Conservation (phyloP, 2,329 filamentous ascomycete species). For the Chaetomiaceae sp. region DNA sequence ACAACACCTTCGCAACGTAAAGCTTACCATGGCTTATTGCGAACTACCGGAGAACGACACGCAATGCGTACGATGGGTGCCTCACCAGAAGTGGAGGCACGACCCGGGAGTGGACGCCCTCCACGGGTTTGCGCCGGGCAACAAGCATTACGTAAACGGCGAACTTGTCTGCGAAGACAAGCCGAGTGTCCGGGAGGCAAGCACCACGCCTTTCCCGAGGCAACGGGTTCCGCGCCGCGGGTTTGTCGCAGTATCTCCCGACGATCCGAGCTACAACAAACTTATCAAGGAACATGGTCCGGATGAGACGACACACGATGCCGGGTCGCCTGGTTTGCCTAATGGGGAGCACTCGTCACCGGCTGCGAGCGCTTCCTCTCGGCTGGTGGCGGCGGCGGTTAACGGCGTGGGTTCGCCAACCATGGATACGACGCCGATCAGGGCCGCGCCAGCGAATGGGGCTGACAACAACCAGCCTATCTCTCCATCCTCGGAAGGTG, state of each 20-base stretch:
- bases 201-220: slow-evolving; percentile 50
- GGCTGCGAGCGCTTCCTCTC: slow-evolving; percentile 30
- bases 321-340: slow-evolving; percentile 37
- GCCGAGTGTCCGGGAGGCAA: slow-evolving; percentile 41
- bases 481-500: slow-evolving; percentile 24
- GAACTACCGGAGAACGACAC: slow-evolving; percentile 50
- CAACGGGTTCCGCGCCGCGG: slow-evolving; percentile 50
- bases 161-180: slow-evolving; percentile 45
- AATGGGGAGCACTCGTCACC: slow-evolving; percentile 46
- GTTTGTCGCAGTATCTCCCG: slow-evolving; percentile 45
- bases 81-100: slow-evolving; percentile 50
- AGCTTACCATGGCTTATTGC: slow-evolving; percentile 52
- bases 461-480: slow-evolving; percentile 19
- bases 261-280: slow-evolving; percentile 51
- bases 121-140: slow-evolving; percentile 48
- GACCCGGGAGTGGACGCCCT: slow-evolving; percentile 50
- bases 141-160: slow-evolving; percentile 55
- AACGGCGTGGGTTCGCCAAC: slow-evolving; percentile 29
- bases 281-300: slow-evolving; percentile 54
- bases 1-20: slow-evolving; percentile 51
- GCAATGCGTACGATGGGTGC: slow-evolving; percentile 36
- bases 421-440: slow-evolving; percentile 6
- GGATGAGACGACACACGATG: slow-evolving; percentile 44
- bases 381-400: slow-evolving; percentile 18
- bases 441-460: slow-evolving; percentile 17